Evolutionary conservation across 306 rosid species (phyloP), one percentile per base, ranked within the genome.

Genomic region (Parietaria judaica): DNA sequence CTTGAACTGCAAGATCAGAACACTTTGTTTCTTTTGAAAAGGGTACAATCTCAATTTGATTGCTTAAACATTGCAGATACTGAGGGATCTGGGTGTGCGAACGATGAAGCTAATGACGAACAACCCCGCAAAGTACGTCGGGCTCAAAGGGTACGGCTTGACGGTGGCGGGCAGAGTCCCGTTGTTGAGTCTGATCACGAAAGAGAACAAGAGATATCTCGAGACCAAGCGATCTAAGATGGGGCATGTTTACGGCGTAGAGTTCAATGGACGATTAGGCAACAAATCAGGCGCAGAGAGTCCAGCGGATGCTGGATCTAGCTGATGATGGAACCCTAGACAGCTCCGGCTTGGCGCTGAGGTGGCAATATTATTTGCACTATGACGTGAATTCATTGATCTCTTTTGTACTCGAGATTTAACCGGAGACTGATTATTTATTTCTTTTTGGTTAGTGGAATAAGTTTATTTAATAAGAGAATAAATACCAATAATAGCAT

Each of bases 51-150:
- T 51, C 17, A 7, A 63, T n/a, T 36, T 9, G 41, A 6, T 48
- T 12, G 14, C 39, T 41, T 7, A 16, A 4, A 59, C 43, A 45
- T 66, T 77, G 71, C 83, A 88, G 96, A 81, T 86, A 8, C 66
- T 86, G 54, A 78, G 89, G 67, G 89, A 89, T 72, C 77, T 86
- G 47, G 97, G 91, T 14, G 91, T 89, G 57, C 68, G 82, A 66
- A 86, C 87, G 9, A 86, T 89, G 95, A 89, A 89, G 80, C 78
- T 89, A 57, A 81, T 89, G 95, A 89, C 96, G 11, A 89, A 89
- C 81, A 89, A 89, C 74, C 96, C 96, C 17, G 69, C 91, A 14
- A 89, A 89, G 79, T 89, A 83, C 66, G 39, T 74, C 15, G 96
- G 96, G 16, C 82, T 89, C 45, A 89, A 83, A 70, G 97, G 97